phyloP scores from a whole-genome alignment of 2,329 filamentous ascomycete species.

The Fusarium sp. region DNA sequence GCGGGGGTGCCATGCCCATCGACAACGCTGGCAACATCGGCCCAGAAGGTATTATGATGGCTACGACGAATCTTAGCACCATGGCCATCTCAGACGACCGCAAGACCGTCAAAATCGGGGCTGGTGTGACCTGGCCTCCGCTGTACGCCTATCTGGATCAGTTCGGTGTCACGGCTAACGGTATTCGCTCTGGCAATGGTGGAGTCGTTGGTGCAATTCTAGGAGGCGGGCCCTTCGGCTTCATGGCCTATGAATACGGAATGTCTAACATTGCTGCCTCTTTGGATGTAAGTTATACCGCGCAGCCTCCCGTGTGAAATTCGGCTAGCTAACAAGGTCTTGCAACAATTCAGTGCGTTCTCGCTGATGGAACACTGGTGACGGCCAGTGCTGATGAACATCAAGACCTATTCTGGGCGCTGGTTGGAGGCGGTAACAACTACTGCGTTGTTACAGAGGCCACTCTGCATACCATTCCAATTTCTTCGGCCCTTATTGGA shows the following conservation, averaged over 20 bases:
- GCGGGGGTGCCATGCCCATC: not conserved
- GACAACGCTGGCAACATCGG: not conserved
- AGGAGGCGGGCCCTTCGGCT: not conserved
- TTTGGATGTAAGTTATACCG: not conserved
- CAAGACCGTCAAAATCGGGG: not conserved
- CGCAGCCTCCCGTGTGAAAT: not conserved
- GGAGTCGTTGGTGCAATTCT: not conserved
- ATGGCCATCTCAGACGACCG: not conserved
- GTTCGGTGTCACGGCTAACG: not conserved
- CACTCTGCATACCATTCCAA: not conserved
- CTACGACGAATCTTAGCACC: not conserved
- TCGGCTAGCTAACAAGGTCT: not conserved
- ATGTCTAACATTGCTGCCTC: not conserved
- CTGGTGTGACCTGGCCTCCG: not conserved
- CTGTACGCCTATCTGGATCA: not conserved
- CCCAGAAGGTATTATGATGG: not conserved
- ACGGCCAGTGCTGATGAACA: constrained; percentile 1
- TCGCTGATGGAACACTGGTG: not conserved
- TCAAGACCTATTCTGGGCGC: constrained; percentile 1
- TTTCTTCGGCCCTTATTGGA: not conserved
- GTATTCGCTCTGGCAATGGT: not conserved
- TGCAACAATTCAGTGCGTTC: not conserved
- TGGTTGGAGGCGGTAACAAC: constrained; percentile 4
- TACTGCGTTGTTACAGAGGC: not conserved
- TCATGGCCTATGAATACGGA: not conserved